These are phyloP conservation scores for Penicillium sp. DNA, from an alignment of 2,329 filamentous ascomycete species.

Conservation along the genomic window DNA sequence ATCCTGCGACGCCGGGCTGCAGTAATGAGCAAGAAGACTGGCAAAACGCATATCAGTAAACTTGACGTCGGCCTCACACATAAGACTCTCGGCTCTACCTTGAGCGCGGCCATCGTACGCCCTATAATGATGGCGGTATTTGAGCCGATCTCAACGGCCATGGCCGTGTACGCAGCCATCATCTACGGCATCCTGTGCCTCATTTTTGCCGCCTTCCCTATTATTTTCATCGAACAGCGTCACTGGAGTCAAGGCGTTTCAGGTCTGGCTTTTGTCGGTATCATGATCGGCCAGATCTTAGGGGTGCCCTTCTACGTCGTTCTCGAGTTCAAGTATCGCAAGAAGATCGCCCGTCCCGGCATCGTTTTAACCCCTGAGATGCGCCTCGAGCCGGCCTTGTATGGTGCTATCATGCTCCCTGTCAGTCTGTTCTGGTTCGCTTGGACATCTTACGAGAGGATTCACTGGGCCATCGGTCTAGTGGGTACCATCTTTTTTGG, in stretches of 20 bases:
- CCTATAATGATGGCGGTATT: background rate
- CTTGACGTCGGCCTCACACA: background rate
- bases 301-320: background rate
- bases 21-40: background rate
- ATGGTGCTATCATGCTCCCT: background rate
- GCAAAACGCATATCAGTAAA: background rate
- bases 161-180: background rate
- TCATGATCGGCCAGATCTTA: background rate
- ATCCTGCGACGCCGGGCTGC: background rate
- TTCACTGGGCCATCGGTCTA: background rate
- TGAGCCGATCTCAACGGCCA: background rate
- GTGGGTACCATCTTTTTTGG: background rate
- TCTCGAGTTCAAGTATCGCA: background rate
- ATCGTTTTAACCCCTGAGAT: background rate
- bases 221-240: background rate
- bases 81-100: background rate
- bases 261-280: background rate
- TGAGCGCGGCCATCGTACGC: background rate
- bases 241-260: background rate
- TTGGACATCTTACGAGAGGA: background rate
- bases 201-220: background rate
- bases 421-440: background rate
- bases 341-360: background rate
- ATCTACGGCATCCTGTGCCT: background rate
- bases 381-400: constrained; percentile 6